Conservation (phyloP, 2,329 filamentous ascomycete genomes). For the Dactylellina cionopaga region DNA sequence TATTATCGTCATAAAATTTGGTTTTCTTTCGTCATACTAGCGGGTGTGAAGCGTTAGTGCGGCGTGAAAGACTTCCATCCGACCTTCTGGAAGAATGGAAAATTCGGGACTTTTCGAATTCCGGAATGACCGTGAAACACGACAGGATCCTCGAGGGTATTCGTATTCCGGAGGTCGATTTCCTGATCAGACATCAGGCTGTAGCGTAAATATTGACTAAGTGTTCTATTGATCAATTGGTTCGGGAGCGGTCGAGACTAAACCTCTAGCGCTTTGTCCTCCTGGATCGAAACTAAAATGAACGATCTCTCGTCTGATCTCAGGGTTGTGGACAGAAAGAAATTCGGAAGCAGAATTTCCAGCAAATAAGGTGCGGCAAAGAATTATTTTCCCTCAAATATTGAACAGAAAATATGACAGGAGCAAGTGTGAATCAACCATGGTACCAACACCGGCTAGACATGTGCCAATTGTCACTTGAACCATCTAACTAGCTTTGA, state of each 20-base stretch:
- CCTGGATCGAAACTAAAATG: constrained; percentile 44
- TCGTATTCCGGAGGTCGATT: constrained; percentile 22
- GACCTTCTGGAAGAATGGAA: constrained; percentile 51
- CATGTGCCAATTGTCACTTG: no score
- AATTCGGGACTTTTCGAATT: constrained; percentile 30
- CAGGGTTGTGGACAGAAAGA: constrained; percentile 3
- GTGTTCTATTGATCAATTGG: background rate
- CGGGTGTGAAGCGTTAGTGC: no score
- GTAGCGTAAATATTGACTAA: background rate
- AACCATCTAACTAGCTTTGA: no score
- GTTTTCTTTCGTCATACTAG: no score
- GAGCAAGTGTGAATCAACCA: no score
- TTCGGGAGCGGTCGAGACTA: background rate
- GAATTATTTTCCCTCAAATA: no score
- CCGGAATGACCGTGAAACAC: constrained; percentile 26
- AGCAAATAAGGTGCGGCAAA: constrained; percentile 46
- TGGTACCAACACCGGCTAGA: no score
- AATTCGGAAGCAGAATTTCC: constrained; percentile 13
- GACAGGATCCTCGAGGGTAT: background rate
- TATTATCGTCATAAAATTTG: no score
- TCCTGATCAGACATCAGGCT: constrained; percentile 18
- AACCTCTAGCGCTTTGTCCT: constrained; percentile 40
- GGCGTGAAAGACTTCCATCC: constrained; percentile 32
- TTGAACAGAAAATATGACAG: background rate
- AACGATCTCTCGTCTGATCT: constrained; percentile 51